Conservation (phyloP, 2,329 filamentous ascomycete species). For the Fusarium robinianum region DNA sequence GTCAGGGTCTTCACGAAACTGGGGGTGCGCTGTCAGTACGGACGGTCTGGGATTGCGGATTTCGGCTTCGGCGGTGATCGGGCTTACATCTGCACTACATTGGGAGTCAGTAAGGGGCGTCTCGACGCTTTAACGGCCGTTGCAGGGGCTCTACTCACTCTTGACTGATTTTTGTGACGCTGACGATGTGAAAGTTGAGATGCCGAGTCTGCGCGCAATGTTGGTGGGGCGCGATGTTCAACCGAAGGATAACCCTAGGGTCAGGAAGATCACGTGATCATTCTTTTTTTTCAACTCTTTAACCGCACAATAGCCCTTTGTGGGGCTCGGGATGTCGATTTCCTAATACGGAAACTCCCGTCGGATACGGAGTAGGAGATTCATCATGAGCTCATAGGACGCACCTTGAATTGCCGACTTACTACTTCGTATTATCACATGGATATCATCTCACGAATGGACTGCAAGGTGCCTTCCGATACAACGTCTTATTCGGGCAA, state of each 20-base stretch:
- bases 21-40: conserved; percentile 42
- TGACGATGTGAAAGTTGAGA: conserved; percentile 49
- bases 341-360: conserved; percentile 3
- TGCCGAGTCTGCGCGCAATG: conserved; percentile 47
- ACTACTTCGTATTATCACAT: not conserved
- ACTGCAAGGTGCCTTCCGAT: no score
- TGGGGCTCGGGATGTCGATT: not conserved
- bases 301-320: conserved; percentile 11
- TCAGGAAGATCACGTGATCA: conserved; percentile 40
- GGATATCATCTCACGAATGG: not conserved
- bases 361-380: not conserved
- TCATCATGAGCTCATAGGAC: conserved; percentile 10
- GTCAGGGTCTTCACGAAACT: conserved; percentile 99
- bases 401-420: no score
- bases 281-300: not conserved
- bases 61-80: conserved; percentile 34
- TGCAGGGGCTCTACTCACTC: conserved; percentile 54
- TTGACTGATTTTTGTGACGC: conserved; percentile 59
- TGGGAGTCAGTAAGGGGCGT: conserved; percentile 31
- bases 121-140: conserved; percentile 16
- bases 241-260: conserved; percentile 45
- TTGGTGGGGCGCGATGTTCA: conserved; percentile 49
- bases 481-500: no score
- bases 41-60: conserved; percentile 17
- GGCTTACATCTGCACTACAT: conserved; percentile 86